Evolutionary conservation across 176 grass and related monocot genomes (phyloP), one percentile per base, ranked within the genome.

Genomic region (Aegilops umbellulata): DNA sequence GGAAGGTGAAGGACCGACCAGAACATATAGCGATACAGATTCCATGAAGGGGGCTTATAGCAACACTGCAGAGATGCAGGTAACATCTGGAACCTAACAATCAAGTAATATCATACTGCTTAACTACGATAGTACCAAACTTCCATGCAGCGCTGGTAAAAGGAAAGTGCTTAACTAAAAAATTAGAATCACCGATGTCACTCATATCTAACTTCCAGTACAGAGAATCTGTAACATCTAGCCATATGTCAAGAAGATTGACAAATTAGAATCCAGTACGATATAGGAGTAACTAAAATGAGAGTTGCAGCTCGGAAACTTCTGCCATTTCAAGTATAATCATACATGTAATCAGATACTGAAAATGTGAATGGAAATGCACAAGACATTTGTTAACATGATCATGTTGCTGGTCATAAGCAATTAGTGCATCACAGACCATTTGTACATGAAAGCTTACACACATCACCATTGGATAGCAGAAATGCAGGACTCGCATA

Each of bases 11-110:
- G 84, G 72, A 53, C 72, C 89, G 26, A 57, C 41, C 51, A 85
- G 67, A 49, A 82, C 81, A 41, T 87, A 87, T 36, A 76, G 79
- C 11, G 84, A 82, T n/a, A 89, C 78, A 80, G 88, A 90, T 81
- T 78, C 86, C 76, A 76, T 90, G 79, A 86, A 89, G 55, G 82
- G 87, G 57, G 51, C 58, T 47, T 91, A 90, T n/a, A 86, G 76
- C 51, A 87, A 81, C 83, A 60, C 84, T 84, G 74, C 80, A 41
- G 90, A 96, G 44, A 82, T 91, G 78, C 86, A 97, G 90, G 94
- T 96, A 92, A 82, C 10, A 44, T 62, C 84, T 17, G 10, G 9
- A 78, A 32, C 44, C 35, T 66, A 60, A 44, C 13, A 16, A 36
- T 85, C 51, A 82, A 34, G 4, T 34, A 34, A 34, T 34, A 34